Base-by-base conservation (phyloP, 192 early-diverging fungal genomes). In the Backusella mclennaniae region DNA sequence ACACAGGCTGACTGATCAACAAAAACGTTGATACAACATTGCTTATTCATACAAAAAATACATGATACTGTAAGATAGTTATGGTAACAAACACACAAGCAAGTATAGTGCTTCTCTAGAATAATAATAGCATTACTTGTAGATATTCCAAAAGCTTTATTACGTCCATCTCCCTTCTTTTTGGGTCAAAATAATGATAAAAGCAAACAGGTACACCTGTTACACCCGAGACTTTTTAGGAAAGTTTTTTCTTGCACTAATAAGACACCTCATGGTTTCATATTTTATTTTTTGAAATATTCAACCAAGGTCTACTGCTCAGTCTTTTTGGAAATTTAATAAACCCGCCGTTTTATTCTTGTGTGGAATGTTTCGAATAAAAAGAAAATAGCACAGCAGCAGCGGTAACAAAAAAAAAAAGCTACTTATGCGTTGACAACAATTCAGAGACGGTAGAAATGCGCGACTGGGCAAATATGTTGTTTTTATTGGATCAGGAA, bases 161-260 rank as follows among this genome's bases (percentile, higher is more conserved):
- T 56, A 9, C 21, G 8, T 56, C 21, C n/a, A 21, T 9, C 9
- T 56, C 21, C 21, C n/a, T 56, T 21, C 26, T 56, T 56, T 21
- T 56, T 56, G 21, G 21, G 8, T 23, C n/a, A 17, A 17, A 44
- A 44, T 44, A 17, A 44, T 44, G 9, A 21, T 56, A 56, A 56
- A 56, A 56, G 53, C 8, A 21, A 56, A 56, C 19, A n/a, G 23
- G n/a, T 21, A 9, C 21, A 8, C n/a, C 9, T 56, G 53, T 56
- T 56, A 56, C 53, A 56, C 53, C 53, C 53, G 53, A 23, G 53
- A 23, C 53, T 56, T 56, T 56, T 56, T 56, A 56, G 53, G 53
- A 56, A 56, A 23, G n/a, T 21, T 21, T 23, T 56, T 21, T n/a
- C 3, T 11, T 9, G n/a, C 21, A 56, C 19, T 56, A 56, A 56